These are phyloP conservation scores for Apiospora koreana DNA, from an alignment of 2,329 filamentous ascomycete genomes.

Conservation along the genomic window DNA sequence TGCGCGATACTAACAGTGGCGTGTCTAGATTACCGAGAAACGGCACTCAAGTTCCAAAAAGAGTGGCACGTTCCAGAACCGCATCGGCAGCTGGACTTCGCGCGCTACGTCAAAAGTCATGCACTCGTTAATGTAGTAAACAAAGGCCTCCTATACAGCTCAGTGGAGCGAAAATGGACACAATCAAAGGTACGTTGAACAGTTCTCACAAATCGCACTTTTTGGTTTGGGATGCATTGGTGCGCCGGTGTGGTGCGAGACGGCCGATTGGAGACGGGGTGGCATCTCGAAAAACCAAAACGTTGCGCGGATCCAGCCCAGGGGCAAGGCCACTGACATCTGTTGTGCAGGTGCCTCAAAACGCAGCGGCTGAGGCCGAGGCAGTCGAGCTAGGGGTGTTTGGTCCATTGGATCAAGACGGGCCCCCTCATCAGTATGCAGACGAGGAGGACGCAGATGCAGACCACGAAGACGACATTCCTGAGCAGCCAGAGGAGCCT, in stretches of 20 bases:
- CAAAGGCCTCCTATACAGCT: constrained; percentile 63
- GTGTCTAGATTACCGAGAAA: constrained; percentile 64
- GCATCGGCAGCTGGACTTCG: constrained; percentile 64
- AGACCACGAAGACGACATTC: constrained; percentile 36
- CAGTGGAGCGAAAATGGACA: constrained; percentile 57
- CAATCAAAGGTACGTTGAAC: constrained; percentile 46
- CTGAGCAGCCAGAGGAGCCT: constrained; percentile 29
- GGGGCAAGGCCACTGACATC: constrained; percentile 38
- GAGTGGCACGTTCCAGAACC: constrained; percentile 67
- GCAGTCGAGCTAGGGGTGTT: constrained; percentile 54
- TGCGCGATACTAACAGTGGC: constrained; percentile 29
- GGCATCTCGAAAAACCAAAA: constrained; percentile 20
- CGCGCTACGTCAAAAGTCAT: constrained; percentile 64
- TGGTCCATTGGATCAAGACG: constrained; percentile 52
- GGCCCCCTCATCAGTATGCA: constrained; percentile 22
- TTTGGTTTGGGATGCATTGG: background rate
- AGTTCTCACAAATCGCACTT: background rate
- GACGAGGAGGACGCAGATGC: constrained; percentile 36
- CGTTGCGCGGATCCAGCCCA: constrained; percentile 28
- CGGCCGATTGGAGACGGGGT: constrained; percentile 6
- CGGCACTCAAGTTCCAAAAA: constrained; percentile 67
- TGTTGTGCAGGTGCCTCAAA: constrained; percentile 50
- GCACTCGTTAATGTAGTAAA: constrained; percentile 65
- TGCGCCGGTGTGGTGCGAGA: constrained; percentile 4
- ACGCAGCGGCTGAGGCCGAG: constrained; percentile 48